Conservation (phyloP, 495 filamentous ascomycete species). For the Halenospora varia region DNA sequence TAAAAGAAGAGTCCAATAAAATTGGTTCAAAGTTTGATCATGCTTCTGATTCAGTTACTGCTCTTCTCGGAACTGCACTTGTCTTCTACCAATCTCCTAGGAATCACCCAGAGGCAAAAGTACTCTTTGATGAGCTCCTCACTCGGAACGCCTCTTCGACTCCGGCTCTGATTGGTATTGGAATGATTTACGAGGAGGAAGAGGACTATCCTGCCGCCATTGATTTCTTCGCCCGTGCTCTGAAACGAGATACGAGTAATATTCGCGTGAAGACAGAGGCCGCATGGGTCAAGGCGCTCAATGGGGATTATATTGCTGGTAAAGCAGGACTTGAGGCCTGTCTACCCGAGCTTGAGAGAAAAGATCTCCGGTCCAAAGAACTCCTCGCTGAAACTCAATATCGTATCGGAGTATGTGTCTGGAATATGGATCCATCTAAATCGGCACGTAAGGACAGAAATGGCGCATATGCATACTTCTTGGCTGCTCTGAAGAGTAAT, state of each 20-base stretch:
- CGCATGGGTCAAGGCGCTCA: conserved; percentile 87
- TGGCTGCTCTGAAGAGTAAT: conserved; percentile 79
- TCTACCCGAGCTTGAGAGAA: conserved; percentile 35
- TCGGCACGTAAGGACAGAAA: conserved; percentile 68
- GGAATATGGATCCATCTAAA: conserved; percentile 71
- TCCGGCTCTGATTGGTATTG: conserved; percentile 80
- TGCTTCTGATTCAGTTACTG: conserved; percentile 66
- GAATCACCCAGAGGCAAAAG: conserved; percentile 81
- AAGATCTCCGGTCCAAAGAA: conserved; percentile 56
- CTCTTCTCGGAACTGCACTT: conserved; percentile 74
- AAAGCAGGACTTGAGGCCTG: conserved; percentile 65
- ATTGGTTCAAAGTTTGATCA: conserved; percentile 64
- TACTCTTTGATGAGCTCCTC: conserved; percentile 75
- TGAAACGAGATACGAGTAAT: conserved; percentile 65
- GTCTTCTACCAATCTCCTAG: conserved; percentile 86
- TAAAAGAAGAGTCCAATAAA: conserved; percentile 54
- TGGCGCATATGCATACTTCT: conserved; percentile 77
- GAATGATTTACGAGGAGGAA: conserved; percentile 87
- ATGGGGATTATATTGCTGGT: conserved; percentile 63
- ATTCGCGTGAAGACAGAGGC: conserved; percentile 74
- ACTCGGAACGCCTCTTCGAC: conserved; percentile 67
- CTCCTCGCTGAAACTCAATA: conserved; percentile 81
- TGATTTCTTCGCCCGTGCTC: conserved; percentile 69
- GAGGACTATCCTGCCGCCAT: conserved; percentile 79
- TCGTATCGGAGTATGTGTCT: conserved; percentile 83